Evolutionary conservation across 2,329 filamentous ascomycete species (phyloP).

Genomic region (Colletotrichum sansevieriae): DNA sequence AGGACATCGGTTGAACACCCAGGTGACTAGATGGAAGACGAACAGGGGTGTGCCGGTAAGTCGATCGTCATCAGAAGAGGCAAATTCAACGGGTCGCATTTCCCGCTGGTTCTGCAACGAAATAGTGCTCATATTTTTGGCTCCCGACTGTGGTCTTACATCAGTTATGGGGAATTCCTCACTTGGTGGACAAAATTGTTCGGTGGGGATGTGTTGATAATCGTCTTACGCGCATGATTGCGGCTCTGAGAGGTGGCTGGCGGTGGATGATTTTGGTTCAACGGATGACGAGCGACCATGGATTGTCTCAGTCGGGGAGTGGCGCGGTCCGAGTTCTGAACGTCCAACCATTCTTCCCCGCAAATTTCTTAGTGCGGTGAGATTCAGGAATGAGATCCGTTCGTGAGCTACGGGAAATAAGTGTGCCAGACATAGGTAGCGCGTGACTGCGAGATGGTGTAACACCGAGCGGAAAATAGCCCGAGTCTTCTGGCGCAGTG

Average conservation of each 20-base stretch:
- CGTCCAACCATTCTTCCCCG: constrained; percentile 40
- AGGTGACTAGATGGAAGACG: neutral
- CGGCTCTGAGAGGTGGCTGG: constrained; percentile 25
- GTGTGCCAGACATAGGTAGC: constrained; percentile 28
- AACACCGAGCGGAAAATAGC: neutral
- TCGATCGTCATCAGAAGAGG: constrained; percentile 3
- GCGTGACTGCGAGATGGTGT: constrained; percentile 10
- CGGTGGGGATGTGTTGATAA: constrained; percentile 10
- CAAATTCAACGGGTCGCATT: neutral
- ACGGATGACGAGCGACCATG: constrained; percentile 27
- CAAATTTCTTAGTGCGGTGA: constrained; percentile 32
- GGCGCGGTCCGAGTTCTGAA: constrained; percentile 26
- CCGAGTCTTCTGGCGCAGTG: constrained; percentile 4
- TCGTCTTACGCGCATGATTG: constrained; percentile 11
- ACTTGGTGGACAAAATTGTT: constrained; percentile 8
- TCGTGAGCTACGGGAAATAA: constrained; percentile 29
- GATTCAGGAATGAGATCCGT: constrained; percentile 32
- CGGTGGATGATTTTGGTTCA: constrained; percentile 9
- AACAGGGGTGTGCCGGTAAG: constrained; percentile 28
- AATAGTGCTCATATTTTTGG: constrained; percentile 2
- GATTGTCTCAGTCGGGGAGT: constrained; percentile 39
- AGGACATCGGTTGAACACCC: constrained; percentile 38
- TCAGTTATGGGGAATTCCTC: neutral
- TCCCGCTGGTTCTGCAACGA: neutral
- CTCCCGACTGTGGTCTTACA: constrained; percentile 19